Evolutionary conservation across 2,329 filamentous ascomycete species (phyloP), one percentile per base, ranked within the genome.

Genomic region (Aspergillus jensenii): DNA sequence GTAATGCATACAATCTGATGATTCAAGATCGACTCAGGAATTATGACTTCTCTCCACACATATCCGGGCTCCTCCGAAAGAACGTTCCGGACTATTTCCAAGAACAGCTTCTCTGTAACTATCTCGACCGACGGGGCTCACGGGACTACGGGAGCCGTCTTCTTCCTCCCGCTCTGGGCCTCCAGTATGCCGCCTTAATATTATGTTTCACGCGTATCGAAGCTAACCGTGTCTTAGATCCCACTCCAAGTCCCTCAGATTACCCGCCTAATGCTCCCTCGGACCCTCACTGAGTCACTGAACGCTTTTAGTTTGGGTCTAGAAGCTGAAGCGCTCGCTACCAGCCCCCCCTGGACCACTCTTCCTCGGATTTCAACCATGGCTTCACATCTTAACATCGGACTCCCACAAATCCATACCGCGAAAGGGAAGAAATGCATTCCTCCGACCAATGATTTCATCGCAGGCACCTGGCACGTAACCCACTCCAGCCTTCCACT

Each of bases 401-500:
- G 56, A 15, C 50, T 54, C 7, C 56, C 56, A 3, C 47, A 49
- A 40, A 45, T 55, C 23, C 37, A 59, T 39, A 52, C 56, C 2
- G 35, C 9, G 33, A 47, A 55, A 8, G 52, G 56, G 31, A 44
- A 44, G 3, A 56, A 59, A 19, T 55, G 52, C 15, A 48, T 52
- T 4, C 56, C 47, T 3, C 56, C 56, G 8, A 44, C 41, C 40
- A 56, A 56, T 47, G 52, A 47, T 43, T 59, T 59, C 12, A 45
- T 59, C 35, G 31, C 52, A 33, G 52, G 56, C 8, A 59, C 56
- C 35, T 56, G 56, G 56, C 52, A 56, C 41, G 56, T 56, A 35
- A 59, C 56, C 4, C 56, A 59, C 46, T 59, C 56, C 19, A 59
- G 52, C 19, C 56, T 59, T 25, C 56, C 52, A 19, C 52, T 59